Conservation (phyloP, 78 protist genomes). For the Emiliania huxleyi region DNA sequence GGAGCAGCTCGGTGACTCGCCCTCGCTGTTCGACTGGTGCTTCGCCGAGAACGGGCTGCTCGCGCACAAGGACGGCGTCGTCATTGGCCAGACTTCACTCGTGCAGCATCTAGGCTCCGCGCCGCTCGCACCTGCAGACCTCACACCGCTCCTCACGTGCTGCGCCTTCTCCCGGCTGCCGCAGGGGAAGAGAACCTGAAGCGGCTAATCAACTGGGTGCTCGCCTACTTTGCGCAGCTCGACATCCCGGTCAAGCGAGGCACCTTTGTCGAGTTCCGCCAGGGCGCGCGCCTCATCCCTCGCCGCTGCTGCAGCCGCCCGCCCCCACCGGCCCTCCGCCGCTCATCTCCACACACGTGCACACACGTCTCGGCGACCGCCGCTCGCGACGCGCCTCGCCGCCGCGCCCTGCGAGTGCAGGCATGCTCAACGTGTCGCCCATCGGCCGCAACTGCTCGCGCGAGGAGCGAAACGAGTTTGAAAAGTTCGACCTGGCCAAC, state of each 20-base stretch:
- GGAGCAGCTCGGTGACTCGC: constrained; percentile 86
- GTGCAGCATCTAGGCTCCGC: constrained; percentile 71
- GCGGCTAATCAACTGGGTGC: constrained; percentile 73
- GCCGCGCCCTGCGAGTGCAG: too few relatives aligned
- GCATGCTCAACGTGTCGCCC: constrained; percentile 98
- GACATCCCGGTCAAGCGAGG: constrained; percentile 92
- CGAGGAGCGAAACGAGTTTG: constrained; percentile 91
- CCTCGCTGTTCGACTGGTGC: constrained; percentile 68
- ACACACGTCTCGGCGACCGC: too few relatives aligned
- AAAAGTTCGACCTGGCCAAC: constrained; percentile 28
- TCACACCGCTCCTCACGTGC: too few relatives aligned
- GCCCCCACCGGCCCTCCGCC: too few relatives aligned
- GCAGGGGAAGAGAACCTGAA: constrained; percentile 70
- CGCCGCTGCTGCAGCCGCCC: constrained; percentile 98
- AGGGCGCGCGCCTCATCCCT: constrained; percentile 97
- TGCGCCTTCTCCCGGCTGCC: too few relatives aligned
- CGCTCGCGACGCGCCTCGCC: too few relatives aligned
- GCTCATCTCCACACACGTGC: too few relatives aligned
- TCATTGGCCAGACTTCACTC: constrained; percentile 52
- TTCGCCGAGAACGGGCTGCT: constrained; percentile 97
- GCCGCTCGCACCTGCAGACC: too few relatives aligned
- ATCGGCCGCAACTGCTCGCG: constrained; percentile 97
- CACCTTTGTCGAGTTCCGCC: constrained; percentile 95
- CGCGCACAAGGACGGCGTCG: constrained; percentile 81
- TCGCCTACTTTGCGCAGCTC: constrained; percentile 79